phyloP scores from a whole-genome alignment of 305 asterid genomes.

The Andrographis paniculata region DNA sequence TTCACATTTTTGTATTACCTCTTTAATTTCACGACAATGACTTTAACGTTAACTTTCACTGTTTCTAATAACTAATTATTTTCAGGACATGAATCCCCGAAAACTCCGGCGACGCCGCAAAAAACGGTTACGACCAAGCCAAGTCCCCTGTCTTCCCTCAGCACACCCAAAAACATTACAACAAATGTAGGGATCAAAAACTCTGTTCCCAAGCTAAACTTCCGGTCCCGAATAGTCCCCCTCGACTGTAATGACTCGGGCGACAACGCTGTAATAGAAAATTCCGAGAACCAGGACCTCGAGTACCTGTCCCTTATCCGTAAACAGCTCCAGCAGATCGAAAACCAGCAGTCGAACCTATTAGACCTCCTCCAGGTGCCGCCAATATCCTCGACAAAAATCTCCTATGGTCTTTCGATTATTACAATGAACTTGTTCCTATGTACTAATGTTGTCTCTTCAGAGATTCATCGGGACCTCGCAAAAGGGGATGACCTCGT shows the following conservation, averaged over 20 bases:
- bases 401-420: too few relatives aligned
- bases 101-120: too few relatives aligned
- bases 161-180: conserved; percentile 28
- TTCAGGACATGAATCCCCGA: too few relatives aligned
- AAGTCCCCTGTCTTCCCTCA: too few relatives aligned
- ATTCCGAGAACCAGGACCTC: conserved; percentile 32
- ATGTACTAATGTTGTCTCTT: not conserved
- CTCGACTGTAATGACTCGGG: conserved; percentile 24
- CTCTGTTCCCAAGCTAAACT: conserved; percentile 25
- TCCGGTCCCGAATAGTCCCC: conserved; percentile 52
- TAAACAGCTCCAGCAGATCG: conserved; percentile 82
- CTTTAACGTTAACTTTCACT: too few relatives aligned
- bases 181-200: conserved; percentile 21
- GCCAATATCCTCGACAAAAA: not conserved
- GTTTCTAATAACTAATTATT: too few relatives aligned
- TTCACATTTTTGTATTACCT: too few relatives aligned
- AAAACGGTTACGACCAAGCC: too few relatives aligned
- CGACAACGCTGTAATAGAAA: conserved; percentile 16
- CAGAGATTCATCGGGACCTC: conserved; percentile 83
- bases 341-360: conserved; percentile 77
- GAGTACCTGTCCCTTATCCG: conserved; percentile 69
- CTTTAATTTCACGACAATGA: too few relatives aligned
- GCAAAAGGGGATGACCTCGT: conserved; percentile 59
- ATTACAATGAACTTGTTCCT: too few relatives aligned
- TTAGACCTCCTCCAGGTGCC: conserved; percentile 74